These are phyloP conservation scores for Epicoccum sorghinum DNA, from an alignment of 2,329 filamentous ascomycete genomes.

Conservation along the genomic window DNA sequence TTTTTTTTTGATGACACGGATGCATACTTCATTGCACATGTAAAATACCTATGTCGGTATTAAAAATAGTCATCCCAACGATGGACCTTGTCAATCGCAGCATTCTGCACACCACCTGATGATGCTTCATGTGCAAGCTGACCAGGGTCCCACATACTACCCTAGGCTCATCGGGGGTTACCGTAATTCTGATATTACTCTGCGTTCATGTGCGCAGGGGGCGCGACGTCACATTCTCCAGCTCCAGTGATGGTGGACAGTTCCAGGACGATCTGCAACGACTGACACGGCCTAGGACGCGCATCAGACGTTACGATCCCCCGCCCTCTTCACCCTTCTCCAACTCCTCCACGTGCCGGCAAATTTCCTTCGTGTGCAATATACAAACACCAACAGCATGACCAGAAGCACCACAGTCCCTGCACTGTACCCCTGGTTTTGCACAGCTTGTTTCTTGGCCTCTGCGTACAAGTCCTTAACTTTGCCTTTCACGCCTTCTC, in stretches of 20 bases:
- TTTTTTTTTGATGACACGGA: constrained; percentile 2
- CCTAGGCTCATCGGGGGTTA: not conserved
- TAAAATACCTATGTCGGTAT: constrained; percentile 3
- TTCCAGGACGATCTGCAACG: not conserved
- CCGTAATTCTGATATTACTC: not conserved
- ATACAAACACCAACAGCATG: constrained; percentile 26
- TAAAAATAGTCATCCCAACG: constrained; percentile 10
- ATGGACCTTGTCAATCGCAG: not conserved
- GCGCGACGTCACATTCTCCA: not conserved
- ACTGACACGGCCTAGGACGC: not conserved
- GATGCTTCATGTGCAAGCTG: not conserved
- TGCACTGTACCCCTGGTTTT: constrained; percentile 21
- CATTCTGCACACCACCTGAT: not conserved
- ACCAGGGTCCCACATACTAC: too few relatives aligned
- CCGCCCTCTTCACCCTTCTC: constrained; percentile 17
- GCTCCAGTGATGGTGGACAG: too few relatives aligned
- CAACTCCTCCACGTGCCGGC: constrained; percentile 32
- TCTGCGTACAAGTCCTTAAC: constrained; percentile 30
- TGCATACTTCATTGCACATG: constrained; percentile 5
- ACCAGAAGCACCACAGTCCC: constrained; percentile 23
- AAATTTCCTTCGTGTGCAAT: constrained; percentile 32
- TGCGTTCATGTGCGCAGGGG: not conserved
- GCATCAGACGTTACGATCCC: constrained; percentile 11
- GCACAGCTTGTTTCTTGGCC: constrained; percentile 27
- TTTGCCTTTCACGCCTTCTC: constrained; percentile 23